phyloP scores from a whole-genome alignment of 2,329 filamentous ascomycete genomes.

The Claviceps maximensis region DNA sequence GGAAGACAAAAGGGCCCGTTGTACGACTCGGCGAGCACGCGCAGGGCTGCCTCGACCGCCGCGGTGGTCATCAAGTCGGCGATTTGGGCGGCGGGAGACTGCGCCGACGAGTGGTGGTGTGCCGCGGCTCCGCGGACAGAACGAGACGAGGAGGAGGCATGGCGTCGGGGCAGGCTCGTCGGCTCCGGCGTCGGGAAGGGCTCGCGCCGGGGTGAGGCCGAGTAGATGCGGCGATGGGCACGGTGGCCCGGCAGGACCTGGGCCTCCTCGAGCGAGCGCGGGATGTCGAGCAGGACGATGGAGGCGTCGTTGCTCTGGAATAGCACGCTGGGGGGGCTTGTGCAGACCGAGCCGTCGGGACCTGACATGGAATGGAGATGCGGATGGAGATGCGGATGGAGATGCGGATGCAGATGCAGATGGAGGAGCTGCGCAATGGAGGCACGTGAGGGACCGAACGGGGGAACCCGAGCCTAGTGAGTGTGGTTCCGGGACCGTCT shows the following conservation, averaged over 20 bases:
- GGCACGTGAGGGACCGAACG: background rate
- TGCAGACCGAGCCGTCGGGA: background rate
- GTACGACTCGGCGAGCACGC: slow-evolving; percentile 20
- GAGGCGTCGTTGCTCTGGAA: slow-evolving; percentile 23
- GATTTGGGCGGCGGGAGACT: slow-evolving; percentile 33
- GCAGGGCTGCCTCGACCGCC: slow-evolving; percentile 30
- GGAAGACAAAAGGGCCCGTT: slow-evolving; percentile 33
- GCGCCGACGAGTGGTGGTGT: slow-evolving; percentile 20
- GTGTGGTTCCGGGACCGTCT: too few species aligned
- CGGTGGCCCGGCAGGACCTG: slow-evolving; percentile 35
- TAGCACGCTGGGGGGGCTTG: slow-evolving; percentile 17
- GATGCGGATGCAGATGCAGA: background rate
- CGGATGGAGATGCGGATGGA: background rate
- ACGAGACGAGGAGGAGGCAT: background rate
- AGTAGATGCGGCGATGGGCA: slow-evolving; percentile 30
- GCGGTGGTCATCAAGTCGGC: slow-evolving; percentile 41
- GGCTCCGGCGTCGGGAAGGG: slow-evolving; percentile 42
- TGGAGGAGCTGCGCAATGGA: too few species aligned
- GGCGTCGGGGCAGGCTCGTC: slow-evolving; percentile 1
- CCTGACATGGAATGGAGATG: background rate
- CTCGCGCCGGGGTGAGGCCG: slow-evolving; percentile 26
- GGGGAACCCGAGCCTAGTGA: too few species aligned
- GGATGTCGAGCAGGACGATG: slow-evolving; percentile 53
- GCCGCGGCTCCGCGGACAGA: background rate
- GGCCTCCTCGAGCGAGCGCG: slow-evolving; percentile 52